These are phyloP conservation scores for Amanita molliuscula DNA, from an alignment of 768 basidiomycete genomes.

Conservation along the genomic window DNA sequence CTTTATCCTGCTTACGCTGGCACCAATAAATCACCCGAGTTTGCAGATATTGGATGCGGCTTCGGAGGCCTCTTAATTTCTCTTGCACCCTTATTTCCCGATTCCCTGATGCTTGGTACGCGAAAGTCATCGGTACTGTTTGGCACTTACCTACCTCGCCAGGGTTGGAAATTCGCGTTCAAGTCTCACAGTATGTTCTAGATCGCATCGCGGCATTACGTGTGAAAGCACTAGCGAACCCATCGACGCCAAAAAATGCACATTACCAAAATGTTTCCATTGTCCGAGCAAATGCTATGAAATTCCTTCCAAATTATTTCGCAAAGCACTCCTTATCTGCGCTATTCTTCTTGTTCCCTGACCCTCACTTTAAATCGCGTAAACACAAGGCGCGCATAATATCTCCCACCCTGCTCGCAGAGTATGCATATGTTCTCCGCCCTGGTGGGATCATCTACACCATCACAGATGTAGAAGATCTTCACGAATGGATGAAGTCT, in stretches of 20 bases:
- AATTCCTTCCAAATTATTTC: constrained; percentile 96
- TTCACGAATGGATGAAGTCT: constrained; percentile 90
- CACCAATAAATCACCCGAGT: constrained; percentile 67
- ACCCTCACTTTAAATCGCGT: constrained; percentile 95
- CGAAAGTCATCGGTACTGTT: constrained; percentile 9
- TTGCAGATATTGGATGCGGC: constrained; percentile 96
- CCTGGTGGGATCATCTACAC: constrained; percentile 97
- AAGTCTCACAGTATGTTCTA: constrained; percentile 92
- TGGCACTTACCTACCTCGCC: constrained; percentile 1
- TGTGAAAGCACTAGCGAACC: constrained; percentile 33
- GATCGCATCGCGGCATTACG: constrained; percentile 92
- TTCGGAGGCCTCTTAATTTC: constrained; percentile 90
- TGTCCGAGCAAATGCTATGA: constrained; percentile 96
- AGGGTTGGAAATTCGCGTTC: constrained; percentile 97
- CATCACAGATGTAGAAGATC: constrained; percentile 91
- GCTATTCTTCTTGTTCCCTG: constrained; percentile 97
- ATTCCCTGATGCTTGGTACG: constrained; percentile 88
- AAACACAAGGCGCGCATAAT: constrained; percentile 99
- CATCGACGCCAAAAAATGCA: constrained; percentile 17
- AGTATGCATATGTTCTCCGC: constrained; percentile 89
- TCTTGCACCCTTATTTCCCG: constrained; percentile 84
- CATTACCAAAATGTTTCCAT: constrained; percentile 86
- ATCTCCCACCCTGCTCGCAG: constrained; percentile 92
- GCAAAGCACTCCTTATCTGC: constrained; percentile 81
- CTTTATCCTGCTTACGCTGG: constrained; percentile 70